Evolutionary conservation across 331 rosid genomes (phyloP).

Genomic region (Stylosanthes scabra): DNA sequence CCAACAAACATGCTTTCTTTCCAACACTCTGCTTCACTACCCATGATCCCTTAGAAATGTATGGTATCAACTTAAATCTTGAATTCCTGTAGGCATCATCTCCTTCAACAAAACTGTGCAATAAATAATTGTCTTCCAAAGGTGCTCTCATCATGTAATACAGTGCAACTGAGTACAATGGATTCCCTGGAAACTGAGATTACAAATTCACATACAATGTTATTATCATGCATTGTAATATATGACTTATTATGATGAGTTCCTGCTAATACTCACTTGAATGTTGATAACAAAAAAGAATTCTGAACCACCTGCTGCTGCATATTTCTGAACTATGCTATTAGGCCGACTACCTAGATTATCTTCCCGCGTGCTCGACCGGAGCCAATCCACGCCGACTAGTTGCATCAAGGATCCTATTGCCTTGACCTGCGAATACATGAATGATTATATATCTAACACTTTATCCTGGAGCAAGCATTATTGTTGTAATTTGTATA

Average conservation of each 20-base stretch:
- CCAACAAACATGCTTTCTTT: slow-evolving; percentile 68
- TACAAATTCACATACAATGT: not conserved
- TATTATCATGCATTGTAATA: too few species aligned
- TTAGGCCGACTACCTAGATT: slow-evolving; percentile 59
- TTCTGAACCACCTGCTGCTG: slow-evolving; percentile 59
- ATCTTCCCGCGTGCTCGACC: slow-evolving; percentile 59
- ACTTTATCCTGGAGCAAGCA: too few species aligned
- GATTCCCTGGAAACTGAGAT: slow-evolving; percentile 63
- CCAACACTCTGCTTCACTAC: slow-evolving; percentile 79
- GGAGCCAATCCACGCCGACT: slow-evolving; percentile 76
- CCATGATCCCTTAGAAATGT: slow-evolving; percentile 84
- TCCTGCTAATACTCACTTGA: slow-evolving; percentile 53
- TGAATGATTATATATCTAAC: not conserved
- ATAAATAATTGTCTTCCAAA: slow-evolving; percentile 58
- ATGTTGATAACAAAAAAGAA: slow-evolving; percentile 72
- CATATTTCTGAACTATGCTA: slow-evolving; percentile 69
- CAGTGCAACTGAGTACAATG: slow-evolving; percentile 55
- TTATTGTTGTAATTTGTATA: not conserved
- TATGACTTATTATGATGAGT: too few species aligned
- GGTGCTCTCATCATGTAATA: slow-evolving; percentile 74
- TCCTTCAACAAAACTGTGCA: slow-evolving; percentile 64
- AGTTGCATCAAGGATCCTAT: slow-evolving; percentile 63
- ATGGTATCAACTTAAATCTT: slow-evolving; percentile 72
- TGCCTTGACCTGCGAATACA: slow-evolving; percentile 64
- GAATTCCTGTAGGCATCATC: slow-evolving; percentile 74